Conservation (phyloP, 495 filamentous ascomycete species). For the Podospora fimiseda region DNA sequence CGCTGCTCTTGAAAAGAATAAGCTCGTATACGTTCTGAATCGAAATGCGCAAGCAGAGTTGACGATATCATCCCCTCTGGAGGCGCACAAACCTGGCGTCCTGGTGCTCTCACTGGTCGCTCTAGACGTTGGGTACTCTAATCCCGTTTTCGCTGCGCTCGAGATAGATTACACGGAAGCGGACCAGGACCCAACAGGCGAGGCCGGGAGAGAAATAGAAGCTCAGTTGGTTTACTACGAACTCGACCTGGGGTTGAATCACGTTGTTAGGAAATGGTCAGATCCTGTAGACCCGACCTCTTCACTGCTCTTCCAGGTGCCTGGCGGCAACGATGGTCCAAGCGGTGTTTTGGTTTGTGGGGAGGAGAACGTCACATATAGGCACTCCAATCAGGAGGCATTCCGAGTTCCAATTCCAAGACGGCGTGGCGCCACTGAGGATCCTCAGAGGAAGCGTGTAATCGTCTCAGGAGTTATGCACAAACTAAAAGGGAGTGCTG, state of each 20-base stretch:
- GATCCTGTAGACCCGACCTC: slow-evolving; percentile 88
- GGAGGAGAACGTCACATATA: slow-evolving; percentile 90
- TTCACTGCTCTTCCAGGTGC: slow-evolving; percentile 88
- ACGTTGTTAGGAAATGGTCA: slow-evolving; percentile 92
- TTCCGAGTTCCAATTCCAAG: slow-evolving; percentile 88
- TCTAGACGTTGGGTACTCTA: slow-evolving; percentile 92
- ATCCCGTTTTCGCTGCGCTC: slow-evolving; percentile 89
- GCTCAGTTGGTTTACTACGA: slow-evolving; percentile 95
- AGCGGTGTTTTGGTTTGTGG: slow-evolving; percentile 93
- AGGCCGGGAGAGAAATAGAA: slow-evolving; percentile 73
- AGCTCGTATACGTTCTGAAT: slow-evolving; percentile 97
- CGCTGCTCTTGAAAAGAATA: slow-evolving; percentile 95
- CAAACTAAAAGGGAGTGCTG: slow-evolving; percentile 73
- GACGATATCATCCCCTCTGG: slow-evolving; percentile 94
- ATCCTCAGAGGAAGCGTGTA: slow-evolving; percentile 79
- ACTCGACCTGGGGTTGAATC: slow-evolving; percentile 91
- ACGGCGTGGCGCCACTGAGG: slow-evolving; percentile 77
- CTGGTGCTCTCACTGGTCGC: slow-evolving; percentile 80
- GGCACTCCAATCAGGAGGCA: slow-evolving; percentile 83
- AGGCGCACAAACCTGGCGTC: slow-evolving; percentile 93
- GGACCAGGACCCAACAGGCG: slow-evolving; percentile 84
- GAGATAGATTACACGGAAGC: slow-evolving; percentile 90
- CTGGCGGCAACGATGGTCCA: slow-evolving; percentile 86
- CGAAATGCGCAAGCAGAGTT: slow-evolving; percentile 89
- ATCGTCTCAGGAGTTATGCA: slow-evolving; percentile 93